Percentiles rank a stretch among this genome's conserved stretches.
phyloP scores from a whole-genome alignment of 2,329 filamentous ascomycete genomes.

The Cordyceps pruinosa region DNA sequence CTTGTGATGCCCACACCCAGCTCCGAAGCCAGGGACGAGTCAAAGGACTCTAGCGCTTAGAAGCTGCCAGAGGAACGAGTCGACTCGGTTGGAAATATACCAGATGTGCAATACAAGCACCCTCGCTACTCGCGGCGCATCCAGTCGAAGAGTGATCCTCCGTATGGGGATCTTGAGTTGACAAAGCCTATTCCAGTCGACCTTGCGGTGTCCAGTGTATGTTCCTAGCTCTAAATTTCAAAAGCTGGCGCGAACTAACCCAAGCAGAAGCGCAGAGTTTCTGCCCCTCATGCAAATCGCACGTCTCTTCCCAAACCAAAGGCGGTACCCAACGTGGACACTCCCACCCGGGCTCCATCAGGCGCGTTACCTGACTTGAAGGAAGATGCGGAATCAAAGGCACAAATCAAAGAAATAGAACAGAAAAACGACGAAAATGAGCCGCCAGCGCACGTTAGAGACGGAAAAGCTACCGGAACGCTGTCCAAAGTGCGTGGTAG shows the following conservation, averaged over 20 bases:
- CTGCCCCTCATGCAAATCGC: background rate
- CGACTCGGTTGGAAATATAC: conserved; percentile 16
- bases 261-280: conserved; percentile 5
- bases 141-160: conserved; percentile 42
- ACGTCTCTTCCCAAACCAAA: conserved; percentile 4
- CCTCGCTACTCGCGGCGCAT: conserved; percentile 38
- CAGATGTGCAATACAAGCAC: conserved; percentile 22
- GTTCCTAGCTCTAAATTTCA: background rate
- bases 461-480: background rate
- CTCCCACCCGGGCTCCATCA: background rate
- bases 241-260: background rate
- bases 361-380: background rate
- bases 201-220: background rate
- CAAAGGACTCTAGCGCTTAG: conserved; percentile 16
- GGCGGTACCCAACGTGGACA: background rate
- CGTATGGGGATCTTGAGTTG: conserved; percentile 19
- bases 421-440: conserved; percentile 7
- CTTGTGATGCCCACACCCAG: background rate
- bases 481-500: background rate
- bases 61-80: conserved; percentile 16
- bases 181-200: background rate
- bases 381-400: background rate
- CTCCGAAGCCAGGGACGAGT: background rate
- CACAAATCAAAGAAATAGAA: background rate
- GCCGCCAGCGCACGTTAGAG: background rate